phyloP scores from a whole-genome alignment of 2,329 filamentous ascomycete genomes.

The Cercospora beticola region DNA sequence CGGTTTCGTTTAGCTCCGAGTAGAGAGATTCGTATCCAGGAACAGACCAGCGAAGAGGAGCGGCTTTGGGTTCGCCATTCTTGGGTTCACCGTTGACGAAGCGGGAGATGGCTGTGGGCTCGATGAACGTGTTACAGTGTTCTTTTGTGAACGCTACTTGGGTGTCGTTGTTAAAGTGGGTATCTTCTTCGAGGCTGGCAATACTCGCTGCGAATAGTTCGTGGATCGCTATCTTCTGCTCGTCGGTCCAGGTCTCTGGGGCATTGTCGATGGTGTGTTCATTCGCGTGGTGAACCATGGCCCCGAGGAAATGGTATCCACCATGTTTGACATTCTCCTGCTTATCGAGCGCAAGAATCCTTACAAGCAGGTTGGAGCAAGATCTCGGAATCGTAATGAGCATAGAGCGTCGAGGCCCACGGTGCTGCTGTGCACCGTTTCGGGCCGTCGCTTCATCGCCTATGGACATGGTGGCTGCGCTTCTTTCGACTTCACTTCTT shows the following conservation, averaged over 20 bases:
- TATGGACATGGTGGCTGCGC: constrained; percentile 5
- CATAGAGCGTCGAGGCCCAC: constrained; percentile 8
- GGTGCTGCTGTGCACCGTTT: neutral
- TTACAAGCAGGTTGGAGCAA: constrained; percentile 13
- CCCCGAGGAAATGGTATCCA: constrained; percentile 8
- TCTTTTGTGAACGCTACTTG: constrained; percentile 10
- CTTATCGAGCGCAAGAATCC: neutral
- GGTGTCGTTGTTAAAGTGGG: neutral
- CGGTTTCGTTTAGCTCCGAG: constrained; percentile 3
- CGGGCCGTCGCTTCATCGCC: constrained; percentile 8
- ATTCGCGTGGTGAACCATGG: neutral
- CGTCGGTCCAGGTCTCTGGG: constrained; percentile 4
- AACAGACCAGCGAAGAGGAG: constrained; percentile 1
- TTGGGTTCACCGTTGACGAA: neutral
- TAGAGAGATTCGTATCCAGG: constrained; percentile 9
- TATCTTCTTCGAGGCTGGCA: neutral
- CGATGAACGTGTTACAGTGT: constrained; percentile 4
- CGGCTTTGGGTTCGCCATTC: neutral
- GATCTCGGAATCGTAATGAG: constrained; percentile 12
- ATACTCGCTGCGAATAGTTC: neutral
- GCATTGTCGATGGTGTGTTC: neutral
- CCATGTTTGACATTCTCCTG: constrained; percentile 8
- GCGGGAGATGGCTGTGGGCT: neutral
- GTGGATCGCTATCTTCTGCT: neutral
- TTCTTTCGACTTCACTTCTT: constrained; percentile 9